Conservation (phyloP, 1,139 yeast genomes). For the Pneumocystis wakefieldiae region DNA sequence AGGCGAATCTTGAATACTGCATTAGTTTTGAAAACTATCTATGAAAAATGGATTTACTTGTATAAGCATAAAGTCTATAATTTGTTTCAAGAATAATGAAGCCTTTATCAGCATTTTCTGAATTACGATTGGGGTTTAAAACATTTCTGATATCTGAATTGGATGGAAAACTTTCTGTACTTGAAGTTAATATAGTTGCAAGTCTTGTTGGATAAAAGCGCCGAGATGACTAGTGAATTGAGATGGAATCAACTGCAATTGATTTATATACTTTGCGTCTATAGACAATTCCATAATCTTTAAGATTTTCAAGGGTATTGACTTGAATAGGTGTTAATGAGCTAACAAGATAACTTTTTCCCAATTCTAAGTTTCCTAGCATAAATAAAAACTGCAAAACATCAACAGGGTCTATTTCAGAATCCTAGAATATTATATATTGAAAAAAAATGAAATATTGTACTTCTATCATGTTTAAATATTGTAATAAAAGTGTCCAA, state of each 20-base stretch:
- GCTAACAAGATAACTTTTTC: conserved; percentile 63
- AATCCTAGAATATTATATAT: conserved; percentile 22
- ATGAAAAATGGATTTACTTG: conserved; percentile 21
- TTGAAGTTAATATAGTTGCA: conserved; percentile 84
- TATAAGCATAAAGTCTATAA: conserved; percentile 82
- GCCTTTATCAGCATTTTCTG: conserved; percentile 30
- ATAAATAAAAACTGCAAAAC: conserved; percentile 84
- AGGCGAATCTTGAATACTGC: conserved; percentile 47
- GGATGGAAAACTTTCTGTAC: conserved; percentile 37
- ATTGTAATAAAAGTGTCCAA: conserved; percentile 82
- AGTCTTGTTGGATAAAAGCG: conserved; percentile 81
- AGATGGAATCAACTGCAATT: not conserved
- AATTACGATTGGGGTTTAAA: conserved; percentile 16
- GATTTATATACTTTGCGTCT: conserved; percentile 33
- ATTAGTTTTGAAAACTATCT: not conserved
- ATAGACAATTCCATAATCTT: conserved; percentile 85
- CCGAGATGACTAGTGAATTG: conserved; percentile 31
- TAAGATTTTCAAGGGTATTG: conserved; percentile 73
- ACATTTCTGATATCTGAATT: conserved; percentile 11
- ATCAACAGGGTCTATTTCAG: conserved; percentile 91
- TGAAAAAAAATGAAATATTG: not conserved
- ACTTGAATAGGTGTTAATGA: conserved; percentile 68
- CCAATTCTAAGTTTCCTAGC: conserved; percentile 82
- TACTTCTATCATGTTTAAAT: conserved; percentile 60
- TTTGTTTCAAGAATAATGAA: conserved; percentile 84